A percentile compares a stretch with the other conserved stretches of the same genome.
Evolutionary conservation across 495 filamentous ascomycete species (phyloP).

Genomic region (Lichina pygmaea): DNA sequence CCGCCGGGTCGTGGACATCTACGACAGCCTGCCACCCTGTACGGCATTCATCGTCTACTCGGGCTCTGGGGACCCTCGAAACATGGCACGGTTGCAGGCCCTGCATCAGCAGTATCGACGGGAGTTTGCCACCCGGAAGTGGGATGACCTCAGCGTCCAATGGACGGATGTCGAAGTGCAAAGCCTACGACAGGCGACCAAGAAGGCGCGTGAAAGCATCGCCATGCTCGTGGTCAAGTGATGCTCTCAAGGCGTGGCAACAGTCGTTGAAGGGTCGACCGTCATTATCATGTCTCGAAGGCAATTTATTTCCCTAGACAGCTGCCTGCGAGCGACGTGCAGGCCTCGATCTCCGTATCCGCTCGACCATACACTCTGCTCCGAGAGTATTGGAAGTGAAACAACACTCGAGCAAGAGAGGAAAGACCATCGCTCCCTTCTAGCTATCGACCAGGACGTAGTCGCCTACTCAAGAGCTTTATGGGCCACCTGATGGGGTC

Average conservation of each 20-base stretch:
- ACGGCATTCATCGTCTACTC: slow-evolving; percentile 74
- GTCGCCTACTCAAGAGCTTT: too few species aligned
- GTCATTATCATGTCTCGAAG: too few species aligned
- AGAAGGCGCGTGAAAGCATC: slow-evolving; percentile 44
- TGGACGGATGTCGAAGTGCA: slow-evolving; percentile 84
- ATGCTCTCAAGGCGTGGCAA: background rate
- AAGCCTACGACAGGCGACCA: slow-evolving; percentile 40
- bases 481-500: too few species aligned
- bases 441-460: too few species aligned
- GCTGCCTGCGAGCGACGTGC: too few species aligned
- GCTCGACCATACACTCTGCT: too few species aligned
- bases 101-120: slow-evolving; percentile 46
- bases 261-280: too few species aligned
- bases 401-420: too few species aligned
- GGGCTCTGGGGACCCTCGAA: slow-evolving; percentile 66
- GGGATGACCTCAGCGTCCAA: slow-evolving; percentile 65
- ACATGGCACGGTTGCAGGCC: slow-evolving; percentile 42
- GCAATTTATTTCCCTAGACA: too few species aligned
- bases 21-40: slow-evolving; percentile 51
- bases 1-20: slow-evolving; percentile 35
- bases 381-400: too few species aligned
- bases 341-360: too few species aligned
- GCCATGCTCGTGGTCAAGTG: slow-evolving; percentile 63
- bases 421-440: too few species aligned
- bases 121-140: slow-evolving; percentile 56